A percentile compares a stretch with the other conserved stretches of the same genome.
Conservation (phyloP, 257 asterid species). For the Jasminum sambac region DNA sequence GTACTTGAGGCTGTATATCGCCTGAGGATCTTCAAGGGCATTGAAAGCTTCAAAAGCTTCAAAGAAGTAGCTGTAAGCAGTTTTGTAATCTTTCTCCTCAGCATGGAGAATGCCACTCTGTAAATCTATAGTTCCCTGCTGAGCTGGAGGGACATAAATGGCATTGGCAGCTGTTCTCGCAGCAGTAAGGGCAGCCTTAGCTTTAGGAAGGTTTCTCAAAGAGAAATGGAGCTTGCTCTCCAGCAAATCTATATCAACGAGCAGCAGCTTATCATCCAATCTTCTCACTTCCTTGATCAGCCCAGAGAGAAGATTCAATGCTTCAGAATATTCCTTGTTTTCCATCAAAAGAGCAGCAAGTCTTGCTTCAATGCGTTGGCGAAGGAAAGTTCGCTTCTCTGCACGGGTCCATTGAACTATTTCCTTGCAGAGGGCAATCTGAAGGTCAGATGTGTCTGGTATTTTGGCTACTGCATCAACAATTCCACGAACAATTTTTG, state of each 20-base stretch:
- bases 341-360: constrained; percentile 64
- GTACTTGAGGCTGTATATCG: constrained; percentile 59
- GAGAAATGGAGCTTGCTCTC: constrained; percentile 74
- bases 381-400: constrained; percentile 61
- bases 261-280: constrained; percentile 57
- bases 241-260: constrained; percentile 61
- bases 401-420: constrained; percentile 62
- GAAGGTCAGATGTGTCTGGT: constrained; percentile 61
- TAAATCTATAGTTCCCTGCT: constrained; percentile 59
- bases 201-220: constrained; percentile 59
- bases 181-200: constrained; percentile 69
- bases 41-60: constrained; percentile 73
- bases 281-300: constrained; percentile 65
- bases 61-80: constrained; percentile 60
- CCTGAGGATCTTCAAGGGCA: constrained; percentile 60
- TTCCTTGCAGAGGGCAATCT: constrained; percentile 63
- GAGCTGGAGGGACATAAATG: constrained; percentile 67
- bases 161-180: constrained; percentile 75
- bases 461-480: constrained; percentile 61
- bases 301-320: constrained; percentile 59
- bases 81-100: constrained; percentile 65
- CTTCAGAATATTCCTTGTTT: constrained; percentile 56
- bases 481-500: constrained; percentile 57
- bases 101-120: constrained; percentile 70
- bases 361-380: constrained; percentile 60